These are phyloP conservation scores for Aspergillus arachidicola DNA, from an alignment of 2,329 filamentous ascomycete species.

Conservation along the genomic window DNA sequence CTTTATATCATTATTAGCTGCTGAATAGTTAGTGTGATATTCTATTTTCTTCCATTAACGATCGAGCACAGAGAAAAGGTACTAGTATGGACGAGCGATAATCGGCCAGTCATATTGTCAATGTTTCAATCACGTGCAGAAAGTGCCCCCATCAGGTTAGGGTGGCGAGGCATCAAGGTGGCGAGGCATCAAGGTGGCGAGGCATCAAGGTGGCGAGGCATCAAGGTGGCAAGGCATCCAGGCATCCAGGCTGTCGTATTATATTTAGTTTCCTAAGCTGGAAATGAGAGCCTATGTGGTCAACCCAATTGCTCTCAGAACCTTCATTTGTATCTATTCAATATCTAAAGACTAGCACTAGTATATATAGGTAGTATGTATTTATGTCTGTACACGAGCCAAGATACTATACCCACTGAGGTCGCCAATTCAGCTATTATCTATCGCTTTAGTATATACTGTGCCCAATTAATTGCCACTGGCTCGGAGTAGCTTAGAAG, in stretches of 20 bases:
- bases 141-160: not conserved
- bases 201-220: not conserved
- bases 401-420: not conserved
- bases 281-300: not conserved
- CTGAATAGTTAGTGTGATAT: not conserved
- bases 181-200: not conserved
- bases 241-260: not conserved
- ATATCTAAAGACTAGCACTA: not conserved
- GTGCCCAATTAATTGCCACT: not conserved
- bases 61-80: too few relatives aligned
- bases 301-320: not conserved
- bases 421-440: not conserved
- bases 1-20: not conserved
- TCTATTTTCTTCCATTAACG: not conserved
- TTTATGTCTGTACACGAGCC: not conserved
- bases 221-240: not conserved
- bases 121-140: not conserved
- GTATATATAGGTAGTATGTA: not conserved
- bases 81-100: not conserved
- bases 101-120: constrained; percentile 1
- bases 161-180: not conserved
- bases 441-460: not conserved
- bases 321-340: not conserved
- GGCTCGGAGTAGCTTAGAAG: constrained; percentile 24
- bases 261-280: not conserved